Evolutionary conservation across 2,329 filamentous ascomycete species (phyloP).

Genomic region (Biscogniauxia marginata): DNA sequence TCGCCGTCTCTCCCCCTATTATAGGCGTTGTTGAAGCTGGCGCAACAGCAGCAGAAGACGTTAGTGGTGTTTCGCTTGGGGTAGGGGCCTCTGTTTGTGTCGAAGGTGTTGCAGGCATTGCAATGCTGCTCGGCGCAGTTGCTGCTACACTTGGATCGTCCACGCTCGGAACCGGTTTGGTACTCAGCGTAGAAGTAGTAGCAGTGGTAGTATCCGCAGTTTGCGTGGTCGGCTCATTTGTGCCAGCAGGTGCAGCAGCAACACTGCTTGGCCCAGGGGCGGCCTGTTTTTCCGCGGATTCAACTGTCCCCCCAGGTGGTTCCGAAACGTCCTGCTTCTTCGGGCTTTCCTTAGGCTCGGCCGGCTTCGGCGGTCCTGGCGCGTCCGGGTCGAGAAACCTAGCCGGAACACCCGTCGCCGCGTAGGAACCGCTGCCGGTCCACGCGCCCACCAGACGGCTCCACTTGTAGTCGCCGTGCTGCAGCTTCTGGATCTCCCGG

Average conservation of each 20-base stretch:
- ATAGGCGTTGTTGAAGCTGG: slow-evolving; percentile 2
- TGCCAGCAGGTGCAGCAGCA: background rate
- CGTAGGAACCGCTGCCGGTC: slow-evolving; percentile 64
- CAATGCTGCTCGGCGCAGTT: background rate
- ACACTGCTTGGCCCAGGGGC: background rate
- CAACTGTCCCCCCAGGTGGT: slow-evolving; percentile 3
- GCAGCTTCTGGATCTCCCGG: slow-evolving; percentile 73
- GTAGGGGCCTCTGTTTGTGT: background rate
- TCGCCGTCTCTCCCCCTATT: slow-evolving; percentile 1
- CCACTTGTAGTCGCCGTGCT: slow-evolving; percentile 76
- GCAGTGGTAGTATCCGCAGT: background rate
- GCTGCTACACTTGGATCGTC: background rate
- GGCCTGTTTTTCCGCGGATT: slow-evolving; percentile 6
- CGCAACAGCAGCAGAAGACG: background rate
- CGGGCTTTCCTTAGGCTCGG: slow-evolving; percentile 7
- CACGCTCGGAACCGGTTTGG: background rate
- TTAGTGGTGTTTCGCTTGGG: background rate
- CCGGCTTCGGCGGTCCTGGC: slow-evolving; percentile 26
- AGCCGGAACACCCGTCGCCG: slow-evolving; percentile 75
- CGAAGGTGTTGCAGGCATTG: too few species aligned
- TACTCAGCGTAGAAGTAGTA: background rate
- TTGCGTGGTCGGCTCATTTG: background rate
- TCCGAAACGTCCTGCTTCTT: slow-evolving; percentile 5
- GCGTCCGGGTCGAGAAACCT: slow-evolving; percentile 59
- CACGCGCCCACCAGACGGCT: slow-evolving; percentile 79